Conservation (phyloP, 2,329 filamentous ascomycete genomes). For the Samsoniella hepiali region DNA sequence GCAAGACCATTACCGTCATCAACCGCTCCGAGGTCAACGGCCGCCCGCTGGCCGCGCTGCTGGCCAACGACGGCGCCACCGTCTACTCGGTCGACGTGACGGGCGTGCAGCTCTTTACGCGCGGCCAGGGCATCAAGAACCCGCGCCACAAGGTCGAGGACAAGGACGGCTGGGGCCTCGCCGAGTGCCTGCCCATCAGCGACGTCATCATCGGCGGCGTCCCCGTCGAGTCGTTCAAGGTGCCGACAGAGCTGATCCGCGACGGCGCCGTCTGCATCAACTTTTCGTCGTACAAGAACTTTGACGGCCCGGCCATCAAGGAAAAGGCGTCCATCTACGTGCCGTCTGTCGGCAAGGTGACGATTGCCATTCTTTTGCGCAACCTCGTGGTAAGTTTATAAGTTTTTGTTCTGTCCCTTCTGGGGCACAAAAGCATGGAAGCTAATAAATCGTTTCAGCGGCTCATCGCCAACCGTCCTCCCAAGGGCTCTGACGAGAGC, state of each 20-base stretch:
- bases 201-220: conserved; percentile 96
- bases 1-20: conserved; percentile 92
- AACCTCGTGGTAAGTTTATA: conserved; percentile 73
- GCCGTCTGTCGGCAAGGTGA: conserved; percentile 95
- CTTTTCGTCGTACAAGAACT: conserved; percentile 95
- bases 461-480: conserved; percentile 48
- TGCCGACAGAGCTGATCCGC: conserved; percentile 76
- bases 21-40: conserved; percentile 97
- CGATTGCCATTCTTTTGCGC: conserved; percentile 83
- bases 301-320: conserved; percentile 78
- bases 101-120: conserved; percentile 86
- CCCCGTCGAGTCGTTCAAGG: conserved; percentile 83
- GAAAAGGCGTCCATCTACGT: conserved; percentile 97
- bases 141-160: conserved; percentile 82
- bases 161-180: conserved; percentile 73
- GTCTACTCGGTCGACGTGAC: conserved; percentile 95
- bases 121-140: conserved; percentile 83
- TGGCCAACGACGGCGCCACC: conserved; percentile 92
- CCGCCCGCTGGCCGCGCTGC: conserved; percentile 81
- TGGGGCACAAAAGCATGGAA: not conserved
- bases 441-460: conserved; percentile 35
- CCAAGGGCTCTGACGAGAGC: conserved; percentile 36
- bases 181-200: conserved; percentile 79
- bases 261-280: conserved; percentile 98
- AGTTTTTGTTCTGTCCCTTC: not conserved